Base-by-base conservation (phyloP, 805 yeast genomes). In the Zygoascus flipseniorum region DNA sequence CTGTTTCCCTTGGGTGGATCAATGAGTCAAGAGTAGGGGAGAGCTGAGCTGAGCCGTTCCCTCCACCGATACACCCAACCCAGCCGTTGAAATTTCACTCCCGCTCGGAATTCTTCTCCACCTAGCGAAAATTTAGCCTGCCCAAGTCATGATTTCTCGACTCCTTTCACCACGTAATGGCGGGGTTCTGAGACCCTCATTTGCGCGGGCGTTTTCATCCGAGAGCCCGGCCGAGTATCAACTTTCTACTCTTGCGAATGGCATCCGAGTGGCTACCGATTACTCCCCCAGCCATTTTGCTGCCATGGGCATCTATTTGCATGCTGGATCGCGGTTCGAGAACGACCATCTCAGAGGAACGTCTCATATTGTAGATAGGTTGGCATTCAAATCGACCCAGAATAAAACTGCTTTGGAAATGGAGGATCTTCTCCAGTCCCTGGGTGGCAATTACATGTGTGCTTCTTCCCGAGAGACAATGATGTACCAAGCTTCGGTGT, bases 401-500 rank as follows among this genome's bases (percentile, higher is more conserved):
- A 52, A 55, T 19, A 56, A 60, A 54, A 62, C 79, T 1, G 90
- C 88, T 2, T 70, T 76, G 44, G 77, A 84, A 50, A 86, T 93
- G 88, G 76, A 86, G 59, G 85, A 85, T 58, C 77, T 77, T 19
- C 72, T 93, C 57, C 89, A 89, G 54, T 74, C 80, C 39, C 69
- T 93, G 54, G 99, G 99, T 48, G 99, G 98, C 13, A 92, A 89
- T 67, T 89, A 86, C 69, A 90, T 88, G 81, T 86, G 96, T 64
- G 85, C 95, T 0, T 85, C 96, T 0, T 86, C 95, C 8, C 77
- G 99, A 64, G 99, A 93, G 68, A 79, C 95, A 3, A 77, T 92
- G 73, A 80, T 92, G 72, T 93, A 93, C 69, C 98, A 93, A 69
- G 95, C 97, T 1, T 84, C 96, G 2, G 96, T 89, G 0, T 92